Base-by-base conservation (phyloP, 1,284 basidiomycete genomes). In the Apiotrichum gracile region DNA sequence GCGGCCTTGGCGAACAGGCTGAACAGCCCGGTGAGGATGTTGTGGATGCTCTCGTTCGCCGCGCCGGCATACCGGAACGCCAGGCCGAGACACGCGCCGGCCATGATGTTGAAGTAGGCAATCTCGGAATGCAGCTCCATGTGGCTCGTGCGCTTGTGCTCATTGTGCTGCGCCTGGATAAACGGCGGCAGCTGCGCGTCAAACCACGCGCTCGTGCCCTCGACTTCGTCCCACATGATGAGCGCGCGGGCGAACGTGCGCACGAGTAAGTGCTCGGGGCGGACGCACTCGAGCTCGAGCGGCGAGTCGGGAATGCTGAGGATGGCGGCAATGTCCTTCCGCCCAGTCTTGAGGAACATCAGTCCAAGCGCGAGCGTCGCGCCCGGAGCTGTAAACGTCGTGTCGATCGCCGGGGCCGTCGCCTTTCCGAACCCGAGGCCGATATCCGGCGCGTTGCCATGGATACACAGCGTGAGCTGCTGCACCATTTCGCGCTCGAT, bases 41-140 rank as follows among this genome's bases (percentile, higher is more conserved):
- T 78, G 69, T 96, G 90, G 1, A 92, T 93, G 62, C 88, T 84
- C 55, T 90, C 86, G 26, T 86, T 80, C 0, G 91, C 91, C 0
- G 89, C 92, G 9, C 96, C 93, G 1, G 96, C 94, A 66, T 85
- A 96, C 70, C 94, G 97, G 58, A 99, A 77, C 8, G 86, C 91
- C 31, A 98, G 81, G 0, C 85, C 90, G 60, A 98, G 91, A 74
- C 91, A 93, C 38, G 87, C 87, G 2, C 91, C 94, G 1, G 92
- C 84, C 26, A 92, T 75, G 60, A 96, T 87, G 68, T 91, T 88
- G 74, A 88, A 88, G 72, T 91, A 89, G 1, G 89, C 90, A 52
- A 93, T 73, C 66, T 93, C 89, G 52, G 85, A 81, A 12, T 87
- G 80, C 56, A 91, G 87, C 57, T 91, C 87, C 35, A 52, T 49